Conservation (phyloP, 371 early-diverging fungal species). For the Sporodiniella umbellata region DNA sequence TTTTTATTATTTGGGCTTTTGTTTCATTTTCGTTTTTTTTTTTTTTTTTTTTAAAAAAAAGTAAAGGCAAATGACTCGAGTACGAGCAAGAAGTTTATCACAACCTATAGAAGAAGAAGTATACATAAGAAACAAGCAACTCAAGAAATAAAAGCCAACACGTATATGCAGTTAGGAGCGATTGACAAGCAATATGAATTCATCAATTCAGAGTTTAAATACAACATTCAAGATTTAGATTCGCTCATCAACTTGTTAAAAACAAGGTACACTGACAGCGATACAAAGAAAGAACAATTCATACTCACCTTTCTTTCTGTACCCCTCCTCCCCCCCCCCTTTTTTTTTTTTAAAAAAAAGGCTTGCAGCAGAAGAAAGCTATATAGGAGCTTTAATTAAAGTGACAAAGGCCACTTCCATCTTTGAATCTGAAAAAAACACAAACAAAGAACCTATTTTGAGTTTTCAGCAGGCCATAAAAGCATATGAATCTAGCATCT, state of each 20-base stretch:
- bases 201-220: slow-evolving; percentile 36
- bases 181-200: slow-evolving; percentile 40
- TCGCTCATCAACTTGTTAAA: slow-evolving; percentile 29
- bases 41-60: background rate
- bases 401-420: slow-evolving; percentile 19
- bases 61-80: slow-evolving; percentile 2
- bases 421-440: slow-evolving; percentile 16
- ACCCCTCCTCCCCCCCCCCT: background rate
- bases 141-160: background rate
- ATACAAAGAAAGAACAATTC: background rate
- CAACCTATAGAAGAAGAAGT: slow-evolving; percentile 10
- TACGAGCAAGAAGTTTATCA: slow-evolving; percentile 8
- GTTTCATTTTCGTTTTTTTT: background rate
- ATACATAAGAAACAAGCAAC: background rate
- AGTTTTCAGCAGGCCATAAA: slow-evolving; percentile 28
- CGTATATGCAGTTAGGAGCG: slow-evolving; percentile 1
- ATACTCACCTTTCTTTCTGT: background rate
- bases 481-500: slow-evolving; percentile 28
- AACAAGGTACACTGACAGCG: slow-evolving; percentile 27
- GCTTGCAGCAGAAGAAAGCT: slow-evolving; percentile 39
- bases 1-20: background rate
- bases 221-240: slow-evolving; percentile 40
- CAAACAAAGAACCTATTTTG: background rate
- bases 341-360: no score
- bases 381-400: slow-evolving; percentile 25